Base-by-base conservation (phyloP, 768 basidiomycete species). In the Cubamyces lactineus region DNA sequence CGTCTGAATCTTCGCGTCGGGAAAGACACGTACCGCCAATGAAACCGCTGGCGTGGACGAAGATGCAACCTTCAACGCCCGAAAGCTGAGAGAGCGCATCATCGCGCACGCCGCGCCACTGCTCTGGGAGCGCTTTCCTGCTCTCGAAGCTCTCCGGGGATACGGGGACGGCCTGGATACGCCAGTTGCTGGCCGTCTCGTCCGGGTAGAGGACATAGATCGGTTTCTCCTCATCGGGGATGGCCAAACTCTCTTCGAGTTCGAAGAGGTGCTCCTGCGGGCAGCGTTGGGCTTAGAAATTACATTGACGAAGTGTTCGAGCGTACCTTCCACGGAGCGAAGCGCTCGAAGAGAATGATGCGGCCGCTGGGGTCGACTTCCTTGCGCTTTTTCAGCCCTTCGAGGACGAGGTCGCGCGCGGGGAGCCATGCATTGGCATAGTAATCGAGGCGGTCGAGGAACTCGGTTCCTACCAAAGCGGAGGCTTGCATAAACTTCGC, bases 21-120 rank as follows among this genome's bases (percentile, higher is more conserved):
- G n/a, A n/a, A n/a, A n/a, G n/a, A 39, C 28, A 71, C 84, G 63
- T 64, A 87, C 95, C 95, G 69, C 97, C 97, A 70, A 95, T 98
- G 74, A 99, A 99, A 8, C 97, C 97, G 61, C 89, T 91, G 0
- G 96, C 94, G 76, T 99, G 97, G 24, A 96, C 87, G 70, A 99
- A 99, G 56, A 97, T 85, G 53, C 96, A 83, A 1, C 88, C 94
- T 0, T 85, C 83, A 62, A 98, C 86, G 2, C 93, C 92, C 16
- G 85, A 85, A 7, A 84, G 75, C 65, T 83, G 76, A 49, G 88
- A 90, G 42, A 99, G 78, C 47, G 83, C 82, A 11, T 92, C 90
- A 73, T 98, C 96, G 49, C 97, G 81, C 41, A 94, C 75, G 6
- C 97, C 97, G 63, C 96, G 83, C 97, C 97, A 99, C 64, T 81